These are phyloP conservation scores for Pulveroboletus ravenelii DNA, from an alignment of 768 basidiomycete genomes.

Conservation along the genomic window DNA sequence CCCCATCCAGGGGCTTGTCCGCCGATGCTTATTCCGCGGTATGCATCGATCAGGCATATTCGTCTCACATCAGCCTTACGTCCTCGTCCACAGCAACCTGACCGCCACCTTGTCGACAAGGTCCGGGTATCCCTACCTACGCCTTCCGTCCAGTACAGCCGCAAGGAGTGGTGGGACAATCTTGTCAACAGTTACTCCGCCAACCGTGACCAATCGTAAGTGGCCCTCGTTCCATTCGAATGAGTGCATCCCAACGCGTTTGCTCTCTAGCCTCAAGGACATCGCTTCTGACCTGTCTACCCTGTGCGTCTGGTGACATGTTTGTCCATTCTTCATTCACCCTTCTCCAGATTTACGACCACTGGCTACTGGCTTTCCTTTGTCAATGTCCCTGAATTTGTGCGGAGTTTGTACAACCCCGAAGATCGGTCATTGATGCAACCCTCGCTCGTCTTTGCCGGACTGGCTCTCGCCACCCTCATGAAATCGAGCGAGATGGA, in stretches of 20 bases:
- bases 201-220: slow-evolving; percentile 42
- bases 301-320: slow-evolving; percentile 38
- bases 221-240: neutral
- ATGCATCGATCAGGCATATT: slow-evolving; percentile 6
- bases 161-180: slow-evolving; percentile 45
- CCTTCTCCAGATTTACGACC: slow-evolving; percentile 50
- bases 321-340: slow-evolving; percentile 4
- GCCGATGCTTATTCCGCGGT: slow-evolving; percentile 25
- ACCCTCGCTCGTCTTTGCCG: slow-evolving; percentile 65
- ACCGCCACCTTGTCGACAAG: slow-evolving; percentile 26
- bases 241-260: slow-evolving; percentile 1
- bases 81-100: slow-evolving; percentile 22
- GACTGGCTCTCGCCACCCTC: slow-evolving; percentile 64
- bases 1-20: slow-evolving; percentile 24
- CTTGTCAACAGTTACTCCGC: slow-evolving; percentile 40
- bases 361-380: slow-evolving; percentile 67
- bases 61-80: neutral
- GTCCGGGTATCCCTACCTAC: slow-evolving; percentile 22
- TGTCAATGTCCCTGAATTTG: slow-evolving; percentile 53
- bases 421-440: slow-evolving; percentile 56
- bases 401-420: slow-evolving; percentile 47
- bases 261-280: slow-evolving; percentile 38
- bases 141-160: slow-evolving; percentile 30
- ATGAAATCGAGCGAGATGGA: slow-evolving; percentile 71
- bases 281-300: slow-evolving; percentile 47